Evolutionary conservation across 305 asterid genomes (phyloP), one percentile per base, ranked within the genome.

Genomic region (Plantago lanceolata): DNA sequence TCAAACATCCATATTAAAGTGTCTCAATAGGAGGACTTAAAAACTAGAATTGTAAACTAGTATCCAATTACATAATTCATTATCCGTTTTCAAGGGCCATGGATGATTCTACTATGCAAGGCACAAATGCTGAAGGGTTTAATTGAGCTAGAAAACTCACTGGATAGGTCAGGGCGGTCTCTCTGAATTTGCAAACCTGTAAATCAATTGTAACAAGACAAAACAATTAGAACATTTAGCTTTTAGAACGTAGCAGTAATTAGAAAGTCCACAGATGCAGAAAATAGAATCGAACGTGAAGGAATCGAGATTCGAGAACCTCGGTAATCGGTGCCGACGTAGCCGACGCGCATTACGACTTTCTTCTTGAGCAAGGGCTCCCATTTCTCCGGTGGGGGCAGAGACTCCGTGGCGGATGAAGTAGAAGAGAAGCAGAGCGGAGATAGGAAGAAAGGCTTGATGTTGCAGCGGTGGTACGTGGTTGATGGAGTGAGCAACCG

Each of bases 261-360:
- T 15, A 13, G 2, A 12, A 5, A 5, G 35, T 31, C 7, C 3
- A 31, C 7, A 5, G 0, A n/a, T n/a, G n/a, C n/a, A n/a, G 31
- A 16, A 31, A 24, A 33, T n/a, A 35, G 0, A 21, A 13, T 24
- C 45, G 18, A 7, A 9, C 24, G 31, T 35, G 35, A 53, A n/a
- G 2, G 19, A 55, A 19, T 6, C 8, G 20, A 15, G 19, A 55
- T n/a, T 6, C 8, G 20, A 15, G 44, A 18, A 86, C 98, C 97
- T 84, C 93, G 82, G 76, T 87, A 89, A 68, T 81, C 80, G 58
- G 98, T 84, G 31, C 98, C 98, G 17, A 89, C 90, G 52, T 92
- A 92, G 49, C 98, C 98, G 26, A 92, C 96, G 21, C 98, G 97
- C 96, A 92, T 89, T 47, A 87, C 96, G 21, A 92, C 95, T 81